These are phyloP conservation scores for Tephrocybe sp. DNA, from an alignment of 768 basidiomycete genomes.

Conservation along the genomic window DNA sequence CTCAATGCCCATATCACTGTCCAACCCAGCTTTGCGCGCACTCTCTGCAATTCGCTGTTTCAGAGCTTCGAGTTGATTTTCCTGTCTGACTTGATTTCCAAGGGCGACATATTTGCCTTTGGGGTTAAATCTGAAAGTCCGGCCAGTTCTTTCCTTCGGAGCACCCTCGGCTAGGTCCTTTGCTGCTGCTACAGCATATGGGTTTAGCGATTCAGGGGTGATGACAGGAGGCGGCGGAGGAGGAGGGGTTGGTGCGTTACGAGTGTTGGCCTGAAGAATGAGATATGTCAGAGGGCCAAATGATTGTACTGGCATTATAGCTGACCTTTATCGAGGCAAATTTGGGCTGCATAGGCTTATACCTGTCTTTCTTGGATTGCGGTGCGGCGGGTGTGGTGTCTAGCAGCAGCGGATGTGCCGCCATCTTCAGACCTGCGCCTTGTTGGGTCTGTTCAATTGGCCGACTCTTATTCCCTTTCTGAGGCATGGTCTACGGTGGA, in stretches of 20 bases:
- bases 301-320: not conserved
- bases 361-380: conserved; percentile 86
- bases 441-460: conserved; percentile 66
- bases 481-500: conserved; percentile 47
- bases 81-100: conserved; percentile 69
- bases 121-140: conserved; percentile 82
- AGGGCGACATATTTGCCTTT: conserved; percentile 89
- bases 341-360: conserved; percentile 99
- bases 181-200: conserved; percentile 63
- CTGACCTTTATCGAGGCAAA: conserved; percentile 91
- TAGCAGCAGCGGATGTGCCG: conserved; percentile 83
- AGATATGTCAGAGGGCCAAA: too few relatives aligned
- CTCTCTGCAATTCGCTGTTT: conserved; percentile 93
- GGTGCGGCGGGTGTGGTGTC: conserved; percentile 59
- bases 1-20: conserved; percentile 90
- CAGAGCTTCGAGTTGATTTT: conserved; percentile 83
- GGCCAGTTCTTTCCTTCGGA: conserved; percentile 68
- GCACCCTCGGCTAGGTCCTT: conserved; percentile 71
- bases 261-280: conserved; percentile 63
- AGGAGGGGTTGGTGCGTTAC: conserved; percentile 70
- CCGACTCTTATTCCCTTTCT: conserved; percentile 53
- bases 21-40: conserved; percentile 90
- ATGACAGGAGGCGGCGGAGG: conserved; percentile 40
- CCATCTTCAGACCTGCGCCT: conserved; percentile 86
- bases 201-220: conserved; percentile 59